Percentiles rank a stretch among this genome's conserved stretches.
phyloP scores from a whole-genome alignment of 2,329 filamentous ascomycete species.

The Phyllosticta citriasiana region DNA sequence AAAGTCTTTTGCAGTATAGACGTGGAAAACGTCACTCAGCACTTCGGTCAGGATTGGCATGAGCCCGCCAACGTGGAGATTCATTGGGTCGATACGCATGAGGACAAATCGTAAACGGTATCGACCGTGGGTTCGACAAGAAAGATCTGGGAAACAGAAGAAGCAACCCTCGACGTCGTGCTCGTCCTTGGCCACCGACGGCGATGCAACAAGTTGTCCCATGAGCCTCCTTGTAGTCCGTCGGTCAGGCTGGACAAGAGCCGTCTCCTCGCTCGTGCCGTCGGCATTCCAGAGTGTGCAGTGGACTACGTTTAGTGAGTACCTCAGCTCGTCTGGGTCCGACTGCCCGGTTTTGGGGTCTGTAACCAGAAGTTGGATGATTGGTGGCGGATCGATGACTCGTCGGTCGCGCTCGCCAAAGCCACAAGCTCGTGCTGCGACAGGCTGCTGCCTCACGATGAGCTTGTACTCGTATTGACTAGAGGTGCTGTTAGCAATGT shows the following conservation, averaged over 20 bases:
- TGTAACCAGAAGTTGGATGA: constrained; percentile 61
- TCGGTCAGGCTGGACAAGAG: constrained; percentile 58
- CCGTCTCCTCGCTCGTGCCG: constrained; percentile 57
- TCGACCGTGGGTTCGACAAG: constrained; percentile 65
- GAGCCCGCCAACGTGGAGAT: constrained; percentile 43
- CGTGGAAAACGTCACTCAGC: constrained; percentile 63
- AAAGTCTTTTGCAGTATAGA: constrained; percentile 79
- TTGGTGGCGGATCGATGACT: constrained; percentile 75
- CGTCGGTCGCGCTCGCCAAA: constrained; percentile 74
- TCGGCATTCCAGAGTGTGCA: constrained; percentile 66
- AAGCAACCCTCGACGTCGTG: constrained; percentile 65
- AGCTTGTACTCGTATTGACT: constrained; percentile 36
- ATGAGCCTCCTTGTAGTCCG: constrained; percentile 66
- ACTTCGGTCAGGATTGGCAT: constrained; percentile 41
- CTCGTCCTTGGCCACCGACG: constrained; percentile 68
- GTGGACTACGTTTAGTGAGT: constrained; percentile 61
- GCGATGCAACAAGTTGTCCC: constrained; percentile 67
- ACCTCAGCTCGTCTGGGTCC: constrained; percentile 50
- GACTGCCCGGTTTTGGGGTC: constrained; percentile 41
- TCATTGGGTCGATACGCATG: constrained; percentile 57
- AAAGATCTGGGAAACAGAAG: constrained; percentile 77
- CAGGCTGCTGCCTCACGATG: constrained; percentile 64
- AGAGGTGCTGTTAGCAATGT: constrained; percentile 8
- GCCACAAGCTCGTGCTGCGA: constrained; percentile 68
- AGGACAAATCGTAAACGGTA: constrained; percentile 67